A percentile compares a stretch with the other conserved stretches of the same genome.
Conservation (phyloP, 331 rosid genomes). For the Stylosanthes scabra region DNA sequence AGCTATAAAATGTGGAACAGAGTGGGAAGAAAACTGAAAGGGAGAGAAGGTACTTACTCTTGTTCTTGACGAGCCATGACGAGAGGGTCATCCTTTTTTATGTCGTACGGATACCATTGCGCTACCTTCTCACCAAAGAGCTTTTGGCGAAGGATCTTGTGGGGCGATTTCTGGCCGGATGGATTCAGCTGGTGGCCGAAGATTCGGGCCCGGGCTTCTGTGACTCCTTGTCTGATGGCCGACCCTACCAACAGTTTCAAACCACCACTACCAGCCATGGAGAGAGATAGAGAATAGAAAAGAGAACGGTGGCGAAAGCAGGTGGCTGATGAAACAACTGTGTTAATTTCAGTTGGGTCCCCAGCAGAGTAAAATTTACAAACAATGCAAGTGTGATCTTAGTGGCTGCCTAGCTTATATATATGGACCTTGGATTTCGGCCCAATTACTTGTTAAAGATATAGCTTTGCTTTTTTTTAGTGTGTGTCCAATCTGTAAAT, state of each 20-base stretch:
- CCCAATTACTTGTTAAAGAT: too few species aligned
- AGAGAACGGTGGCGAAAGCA: too few species aligned
- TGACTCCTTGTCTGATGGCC: slow-evolving; percentile 60
- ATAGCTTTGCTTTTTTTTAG: too few species aligned
- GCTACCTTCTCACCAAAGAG: slow-evolving; percentile 86
- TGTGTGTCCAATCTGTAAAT: too few species aligned
- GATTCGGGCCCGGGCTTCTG: slow-evolving; percentile 77
- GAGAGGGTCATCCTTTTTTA: slow-evolving; percentile 78
- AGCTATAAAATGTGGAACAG: too few species aligned
- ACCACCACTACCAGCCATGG: slow-evolving; percentile 33
- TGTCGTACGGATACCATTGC: slow-evolving; percentile 82
- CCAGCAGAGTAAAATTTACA: too few species aligned
- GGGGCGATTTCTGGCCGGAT: slow-evolving; percentile 66
- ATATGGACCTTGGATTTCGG: too few species aligned
- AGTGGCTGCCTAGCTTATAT: too few species aligned
- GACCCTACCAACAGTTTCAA: slow-evolving; percentile 60
- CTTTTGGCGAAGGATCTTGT: slow-evolving; percentile 83
- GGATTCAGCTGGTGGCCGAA: slow-evolving; percentile 87
- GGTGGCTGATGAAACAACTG: too few species aligned
- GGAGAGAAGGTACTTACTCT: slow-evolving; percentile 55
- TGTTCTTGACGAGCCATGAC: slow-evolving; percentile 76
- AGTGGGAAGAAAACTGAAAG: not conserved
- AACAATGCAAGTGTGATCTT: too few species aligned
- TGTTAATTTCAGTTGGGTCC: too few species aligned
- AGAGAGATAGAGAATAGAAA: too few species aligned